Base-by-base conservation (phyloP, 352 stramenopile species). In the Globisporangium paroecandrum region DNA sequence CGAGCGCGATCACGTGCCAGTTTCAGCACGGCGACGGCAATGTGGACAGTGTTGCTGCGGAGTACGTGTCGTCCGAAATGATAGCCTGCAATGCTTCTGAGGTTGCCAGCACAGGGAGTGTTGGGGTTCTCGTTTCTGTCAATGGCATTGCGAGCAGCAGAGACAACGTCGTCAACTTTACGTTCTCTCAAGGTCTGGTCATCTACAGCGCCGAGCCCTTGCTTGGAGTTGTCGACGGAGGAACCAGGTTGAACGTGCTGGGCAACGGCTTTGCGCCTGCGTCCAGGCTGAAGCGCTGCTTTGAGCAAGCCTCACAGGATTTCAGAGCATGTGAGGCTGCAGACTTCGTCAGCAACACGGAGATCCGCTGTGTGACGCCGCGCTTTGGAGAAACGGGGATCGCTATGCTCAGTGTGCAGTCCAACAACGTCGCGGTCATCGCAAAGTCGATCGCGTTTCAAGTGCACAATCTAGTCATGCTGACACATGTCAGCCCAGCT, bases 241-340 rank as follows among this genome's bases (percentile, higher is more conserved):
- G 71, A 22, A 73, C 60, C 22, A 63, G 6, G 0, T 49, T 92
- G 38, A 69, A 68, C 38, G 59, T 93, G 7, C 76, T 72, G 32
- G 77, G 78, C 34, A 75, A 78, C n/a, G 73, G 75, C 5, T 92
- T 94, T 62, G 64, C 71, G 22, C 59, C 68, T 27, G 69, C 72
- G 7, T 70, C 66, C 9, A 49, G 69, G 10, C 43, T 92, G 20
- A 56, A 77, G 29, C 95, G 89, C 62, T 91, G 81, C 47, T 90
- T 97, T 62, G 27, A 59, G 22, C 32, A 54, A 10, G 8, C 15
- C 27, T 5, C 32, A 25, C 29, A 10, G 6, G 20, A 73, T 47
- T 18, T 58, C 2, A 64, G 32, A 4, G n/a, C 10, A 12, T 87
- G 79, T 47, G 58, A 64, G 10, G 1, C 29, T 15, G 75, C 79